Conservation (phyloP, 495 filamentous ascomycete genomes). For the Tetracladium marchalianum region DNA sequence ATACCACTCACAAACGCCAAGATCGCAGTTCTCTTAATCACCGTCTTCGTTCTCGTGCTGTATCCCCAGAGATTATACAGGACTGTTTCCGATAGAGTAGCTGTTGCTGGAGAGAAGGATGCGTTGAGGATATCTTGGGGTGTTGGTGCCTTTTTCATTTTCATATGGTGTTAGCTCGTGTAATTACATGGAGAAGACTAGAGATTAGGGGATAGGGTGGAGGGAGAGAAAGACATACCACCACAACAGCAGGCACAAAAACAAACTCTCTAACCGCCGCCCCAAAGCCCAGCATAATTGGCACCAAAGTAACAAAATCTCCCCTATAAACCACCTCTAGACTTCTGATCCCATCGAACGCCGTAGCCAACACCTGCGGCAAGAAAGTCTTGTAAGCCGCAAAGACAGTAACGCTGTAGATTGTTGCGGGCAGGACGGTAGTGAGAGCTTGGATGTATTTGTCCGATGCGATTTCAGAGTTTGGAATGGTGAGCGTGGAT, state of each 20-base stretch:
- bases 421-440: conserved; percentile 50
- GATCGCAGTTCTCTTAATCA: conserved; percentile 52
- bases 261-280: conserved; percentile 62
- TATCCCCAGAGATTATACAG: conserved; percentile 52
- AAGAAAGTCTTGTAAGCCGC: conserved; percentile 55
- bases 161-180: too few species aligned
- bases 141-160: conserved; percentile 3
- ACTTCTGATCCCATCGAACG: conserved; percentile 60
- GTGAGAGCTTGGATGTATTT: conserved; percentile 50
- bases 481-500: conserved; percentile 33
- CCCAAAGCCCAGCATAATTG: conserved; percentile 44
- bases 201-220: too few species aligned
- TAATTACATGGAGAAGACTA: too few species aligned
- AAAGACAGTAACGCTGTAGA: conserved; percentile 59
- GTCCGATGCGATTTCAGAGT: conserved; percentile 63
- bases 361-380: conserved; percentile 51
- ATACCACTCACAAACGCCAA: conserved; percentile 43
- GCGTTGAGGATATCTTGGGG: conserved; percentile 2
- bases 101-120: conserved; percentile 42
- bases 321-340: conserved; percentile 52
- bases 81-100: conserved; percentile 48
- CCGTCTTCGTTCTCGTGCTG: conserved; percentile 51
- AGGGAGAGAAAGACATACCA: conserved; percentile 14
- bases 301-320: conserved; percentile 45
- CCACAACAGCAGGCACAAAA: conserved; percentile 56